A percentile compares a stretch with the other conserved stretches of the same genome.
Evolutionary conservation across 768 basidiomycete species (phyloP).

Genomic region (Boletus rubescentipes): DNA sequence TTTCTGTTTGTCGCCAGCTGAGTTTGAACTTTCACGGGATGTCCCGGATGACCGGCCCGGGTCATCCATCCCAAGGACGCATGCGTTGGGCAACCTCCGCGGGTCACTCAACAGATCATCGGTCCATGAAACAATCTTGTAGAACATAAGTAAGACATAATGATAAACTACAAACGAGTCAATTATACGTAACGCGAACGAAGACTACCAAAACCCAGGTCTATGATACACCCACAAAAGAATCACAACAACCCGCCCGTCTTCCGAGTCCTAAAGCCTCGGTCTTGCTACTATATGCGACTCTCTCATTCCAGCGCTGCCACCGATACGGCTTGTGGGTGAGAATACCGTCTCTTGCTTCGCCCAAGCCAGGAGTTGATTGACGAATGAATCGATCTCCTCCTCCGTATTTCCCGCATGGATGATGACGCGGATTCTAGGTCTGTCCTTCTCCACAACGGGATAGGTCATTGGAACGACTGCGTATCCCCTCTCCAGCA

Average conservation of each 20-base stretch:
- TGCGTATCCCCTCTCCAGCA: constrained; percentile 15
- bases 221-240: background rate
- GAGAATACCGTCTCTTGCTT: background rate
- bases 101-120: too few species aligned
- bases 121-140: too few species aligned
- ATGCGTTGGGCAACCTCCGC: too few species aligned
- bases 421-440: constrained; percentile 18
- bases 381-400: constrained; percentile 13
- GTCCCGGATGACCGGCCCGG: background rate
- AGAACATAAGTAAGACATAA: background rate
- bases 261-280: constrained; percentile 18
- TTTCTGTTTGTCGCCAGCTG: constrained; percentile 23
- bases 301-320: background rate
- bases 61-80: too few species aligned
- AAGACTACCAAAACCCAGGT: background rate
- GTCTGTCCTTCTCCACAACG: constrained; percentile 5
- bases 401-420: constrained; percentile 19
- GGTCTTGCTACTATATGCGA: constrained; percentile 2
- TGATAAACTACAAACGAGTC: too few species aligned
- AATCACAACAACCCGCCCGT: background rate
- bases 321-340: background rate
- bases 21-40: constrained; percentile 13
- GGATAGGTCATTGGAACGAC: constrained; percentile 12
- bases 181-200: too few species aligned
- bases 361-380: constrained; percentile 15